Evolutionary conservation across 2,329 filamentous ascomycete species (phyloP).

Genomic region (Arthrobotrys iridis): DNA sequence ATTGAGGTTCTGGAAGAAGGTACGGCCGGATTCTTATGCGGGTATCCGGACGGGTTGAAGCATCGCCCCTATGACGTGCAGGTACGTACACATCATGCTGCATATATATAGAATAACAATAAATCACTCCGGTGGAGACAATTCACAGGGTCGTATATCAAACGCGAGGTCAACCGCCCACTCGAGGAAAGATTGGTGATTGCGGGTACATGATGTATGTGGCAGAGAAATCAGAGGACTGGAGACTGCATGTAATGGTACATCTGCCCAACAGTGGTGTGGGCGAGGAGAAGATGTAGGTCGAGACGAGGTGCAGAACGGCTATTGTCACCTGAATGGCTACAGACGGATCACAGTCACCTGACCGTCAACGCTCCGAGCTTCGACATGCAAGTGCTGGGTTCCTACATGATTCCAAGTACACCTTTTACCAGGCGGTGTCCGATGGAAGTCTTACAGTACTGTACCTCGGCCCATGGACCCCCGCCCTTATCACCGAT

Average conservation of each 20-base stretch:
- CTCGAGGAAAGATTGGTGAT: no score
- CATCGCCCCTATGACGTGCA: conserved; percentile 35
- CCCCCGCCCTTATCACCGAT: no score
- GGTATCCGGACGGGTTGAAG: conserved; percentile 1
- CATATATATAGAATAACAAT: no score
- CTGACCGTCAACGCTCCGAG: neutral
- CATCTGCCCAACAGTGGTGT: neutral
- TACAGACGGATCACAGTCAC: conserved; percentile 31
- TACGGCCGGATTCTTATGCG: conserved; percentile 19
- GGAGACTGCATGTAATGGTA: neutral
- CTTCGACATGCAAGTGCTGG: conserved; percentile 1
- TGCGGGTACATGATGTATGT: no score
- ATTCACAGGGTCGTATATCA: neutral
- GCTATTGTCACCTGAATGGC: conserved; percentile 44
- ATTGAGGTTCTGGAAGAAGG: conserved; percentile 7
- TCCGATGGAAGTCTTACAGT: no score
- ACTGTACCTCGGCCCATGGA: no score
- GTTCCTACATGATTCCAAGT: conserved; percentile 14
- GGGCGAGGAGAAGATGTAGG: neutral
- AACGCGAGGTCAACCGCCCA: no score
- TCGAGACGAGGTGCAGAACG: conserved; percentile 53
- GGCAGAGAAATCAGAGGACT: neutral
- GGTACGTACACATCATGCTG: conserved; percentile 6
- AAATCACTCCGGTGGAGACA: neutral
- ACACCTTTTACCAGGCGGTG: neutral